Evolutionary conservation across 1,284 basidiomycete genomes (phyloP), one percentile per base, ranked within the genome.

Genomic region (Microbotryum violaceum): DNA sequence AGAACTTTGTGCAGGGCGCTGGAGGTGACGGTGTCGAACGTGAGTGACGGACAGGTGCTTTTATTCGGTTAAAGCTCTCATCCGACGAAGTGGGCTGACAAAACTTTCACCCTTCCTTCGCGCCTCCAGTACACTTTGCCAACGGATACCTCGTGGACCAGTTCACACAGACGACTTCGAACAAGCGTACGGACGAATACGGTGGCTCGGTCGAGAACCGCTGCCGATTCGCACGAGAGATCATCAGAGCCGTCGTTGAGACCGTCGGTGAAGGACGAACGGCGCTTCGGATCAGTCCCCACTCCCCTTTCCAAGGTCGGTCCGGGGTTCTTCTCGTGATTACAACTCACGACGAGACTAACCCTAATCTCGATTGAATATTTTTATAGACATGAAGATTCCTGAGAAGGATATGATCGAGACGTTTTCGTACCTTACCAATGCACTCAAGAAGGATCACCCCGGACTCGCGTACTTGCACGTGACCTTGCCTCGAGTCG

Each of bases 1-100:
- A 74, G 14, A 80, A 81, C 60, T 82, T 83, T 4, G 79, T 82
- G 53, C 49, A 67, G 49, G 77, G 79, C 68, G 82, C 83, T 27
- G 84, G 84, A 0, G 85, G 85, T 66, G 84, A 87, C 68, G 83
- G 83, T 42, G 80, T 85, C 37, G 84, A 86, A 75, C 69, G 79
- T 46, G 78, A 78, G 63, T 70, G 70, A 31, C 77, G 75, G 9
- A 71, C 54, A 77, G 80, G 54, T 83, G 48, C 75, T 73, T 1
- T 71, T 78, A 49, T 83, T 79, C 72, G 77, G 73, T 54, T 4
- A n/a, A n/a, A 18, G 12, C 37, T 16, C 16, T 6, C 0, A 16
- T 42, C 37, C 37, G 12, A 18, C 12, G 37, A 42, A 42, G 16
- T 68, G 76, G 7, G 76, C 82, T 1, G 82, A 82, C 0, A 49